Evolutionary conservation across 2,329 filamentous ascomycete genomes (phyloP).

Genomic region (Fusarium cicatricum): DNA sequence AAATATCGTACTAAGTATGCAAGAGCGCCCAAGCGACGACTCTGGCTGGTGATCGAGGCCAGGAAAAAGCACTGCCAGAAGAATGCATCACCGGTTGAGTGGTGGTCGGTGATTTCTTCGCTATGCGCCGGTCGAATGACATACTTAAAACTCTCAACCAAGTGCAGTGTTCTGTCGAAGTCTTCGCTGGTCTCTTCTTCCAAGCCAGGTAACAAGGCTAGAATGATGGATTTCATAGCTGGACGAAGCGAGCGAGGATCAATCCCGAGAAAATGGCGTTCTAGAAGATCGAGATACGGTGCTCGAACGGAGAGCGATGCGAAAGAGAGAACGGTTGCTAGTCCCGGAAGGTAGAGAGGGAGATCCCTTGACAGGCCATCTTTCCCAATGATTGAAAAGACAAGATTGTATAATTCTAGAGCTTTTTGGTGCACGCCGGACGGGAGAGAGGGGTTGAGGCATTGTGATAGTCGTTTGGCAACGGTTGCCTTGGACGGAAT

Average conservation of each 20-base stretch:
- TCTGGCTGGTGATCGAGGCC: slow-evolving; percentile 88
- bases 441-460: slow-evolving; percentile 89
- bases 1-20: slow-evolving; percentile 84
- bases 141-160: slow-evolving; percentile 80
- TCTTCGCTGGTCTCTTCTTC: slow-evolving; percentile 98
- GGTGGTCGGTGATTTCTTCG: slow-evolving; percentile 59
- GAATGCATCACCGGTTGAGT: slow-evolving; percentile 77
- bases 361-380: slow-evolving; percentile 84
- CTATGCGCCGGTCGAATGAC: slow-evolving; percentile 66
- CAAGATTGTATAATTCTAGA: slow-evolving; percentile 89
- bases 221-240: slow-evolving; percentile 87
- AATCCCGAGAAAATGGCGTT: slow-evolving; percentile 79
- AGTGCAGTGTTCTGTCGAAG: slow-evolving; percentile 84
- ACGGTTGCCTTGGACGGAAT: slow-evolving; percentile 86
- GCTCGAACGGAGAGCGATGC: slow-evolving; percentile 91
- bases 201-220: slow-evolving; percentile 88
- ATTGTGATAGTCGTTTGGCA: slow-evolving; percentile 92
- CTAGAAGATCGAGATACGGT: slow-evolving; percentile 83
- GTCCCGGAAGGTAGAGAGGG: slow-evolving; percentile 86
- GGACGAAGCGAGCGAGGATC: slow-evolving; percentile 78
- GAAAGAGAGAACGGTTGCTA: slow-evolving; percentile 90
- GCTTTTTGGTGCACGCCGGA: slow-evolving; percentile 98
- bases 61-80: slow-evolving; percentile 99
- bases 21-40: slow-evolving; percentile 83
- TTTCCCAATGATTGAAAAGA: slow-evolving; percentile 86